Evolutionary conservation across 768 basidiomycete species (phyloP).

Genomic region (Lentinula guzmanii): DNA sequence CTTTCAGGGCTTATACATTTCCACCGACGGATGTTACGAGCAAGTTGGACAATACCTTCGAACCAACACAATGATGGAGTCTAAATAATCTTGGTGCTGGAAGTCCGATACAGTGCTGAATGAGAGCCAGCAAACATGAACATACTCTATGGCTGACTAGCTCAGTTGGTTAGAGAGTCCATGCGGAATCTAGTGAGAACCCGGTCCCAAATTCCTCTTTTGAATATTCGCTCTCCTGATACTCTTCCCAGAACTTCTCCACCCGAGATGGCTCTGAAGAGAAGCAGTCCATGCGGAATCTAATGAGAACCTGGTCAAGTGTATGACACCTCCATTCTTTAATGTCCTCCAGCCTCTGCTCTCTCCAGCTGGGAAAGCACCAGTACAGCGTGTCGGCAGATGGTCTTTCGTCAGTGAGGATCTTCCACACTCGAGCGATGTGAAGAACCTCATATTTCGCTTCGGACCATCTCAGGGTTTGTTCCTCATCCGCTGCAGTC

Average conservation of each 20-base stretch:
- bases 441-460: conserved; percentile 5
- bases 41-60: no score
- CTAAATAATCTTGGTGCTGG: no score
- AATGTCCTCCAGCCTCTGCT: not conserved
- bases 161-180: no score
- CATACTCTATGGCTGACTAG: conserved; percentile 51
- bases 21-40: no score
- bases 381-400: not conserved
- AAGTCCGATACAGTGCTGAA: no score
- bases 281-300: conserved; percentile 1
- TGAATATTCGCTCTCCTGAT: not conserved
- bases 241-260: conserved; percentile 1
- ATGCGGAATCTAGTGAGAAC: no score
- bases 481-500: not conserved
- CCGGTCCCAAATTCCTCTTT: conserved; percentile 5
- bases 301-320: not conserved
- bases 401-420: not conserved
- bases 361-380: not conserved
- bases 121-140: no score
- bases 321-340: not conserved
- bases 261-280: not conserved
- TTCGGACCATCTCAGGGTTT: not conserved
- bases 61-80: no score
- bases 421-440: conserved; percentile 7
- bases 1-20: no score